Conservation (phyloP, 495 filamentous ascomycete species). For the Amniculicola lignicola region DNA sequence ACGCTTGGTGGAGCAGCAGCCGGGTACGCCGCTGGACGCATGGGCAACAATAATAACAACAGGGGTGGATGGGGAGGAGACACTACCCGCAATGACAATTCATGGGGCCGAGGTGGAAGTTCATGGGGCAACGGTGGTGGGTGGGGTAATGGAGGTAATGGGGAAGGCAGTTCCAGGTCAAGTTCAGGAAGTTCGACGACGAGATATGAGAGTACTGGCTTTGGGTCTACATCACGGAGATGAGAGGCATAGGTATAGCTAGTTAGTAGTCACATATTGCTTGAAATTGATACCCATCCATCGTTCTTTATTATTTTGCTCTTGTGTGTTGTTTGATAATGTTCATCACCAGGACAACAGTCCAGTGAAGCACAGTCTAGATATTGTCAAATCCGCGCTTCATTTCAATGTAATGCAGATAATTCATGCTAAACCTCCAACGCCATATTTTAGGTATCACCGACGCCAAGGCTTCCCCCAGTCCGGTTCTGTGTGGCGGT, state of each 20-base stretch:
- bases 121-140: conserved; percentile 41
- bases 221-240: conserved; percentile 79
- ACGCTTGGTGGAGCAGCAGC: conserved; percentile 68
- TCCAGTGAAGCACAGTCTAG: too few species aligned
- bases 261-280: too few species aligned
- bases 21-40: conserved; percentile 63
- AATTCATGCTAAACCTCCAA: too few species aligned
- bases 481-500: too few species aligned
- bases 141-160: conserved; percentile 41
- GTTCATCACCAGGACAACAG: too few species aligned
- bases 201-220: conserved; percentile 78
- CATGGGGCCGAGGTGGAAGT: conserved; percentile 8
- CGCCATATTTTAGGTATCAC: too few species aligned
- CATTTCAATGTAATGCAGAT: too few species aligned
- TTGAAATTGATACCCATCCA: conserved; percentile 18
- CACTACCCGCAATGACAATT: conserved; percentile 19
- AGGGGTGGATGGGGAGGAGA: conserved; percentile 2
- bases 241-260: too few species aligned
- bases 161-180: conserved; percentile 41
- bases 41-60: conserved; percentile 6
- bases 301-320: too few species aligned
- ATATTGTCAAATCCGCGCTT: too few species aligned
- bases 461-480: too few species aligned
- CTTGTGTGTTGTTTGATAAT: too few species aligned
- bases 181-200: conserved; percentile 45